Conservation (phyloP, 2,329 filamentous ascomycete genomes). For the Tothia fuscella region DNA sequence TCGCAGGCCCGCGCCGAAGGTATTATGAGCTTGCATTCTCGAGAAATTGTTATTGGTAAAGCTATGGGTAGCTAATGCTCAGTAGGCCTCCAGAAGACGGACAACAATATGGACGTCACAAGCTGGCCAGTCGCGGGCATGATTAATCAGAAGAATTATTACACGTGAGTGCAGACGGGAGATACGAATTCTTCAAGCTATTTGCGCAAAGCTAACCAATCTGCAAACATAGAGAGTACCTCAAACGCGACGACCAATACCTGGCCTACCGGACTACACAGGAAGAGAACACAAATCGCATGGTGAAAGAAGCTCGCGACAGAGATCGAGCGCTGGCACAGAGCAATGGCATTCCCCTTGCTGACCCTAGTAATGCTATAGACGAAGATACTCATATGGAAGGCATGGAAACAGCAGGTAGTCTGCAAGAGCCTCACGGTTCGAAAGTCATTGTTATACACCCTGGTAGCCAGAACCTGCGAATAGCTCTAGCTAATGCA, state of each 20-base stretch:
- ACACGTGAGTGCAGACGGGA: constrained; percentile 73
- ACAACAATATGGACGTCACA: constrained; percentile 95
- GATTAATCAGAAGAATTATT: constrained; percentile 99
- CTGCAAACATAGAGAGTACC: constrained; percentile 59
- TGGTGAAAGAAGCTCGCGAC: constrained; percentile 79
- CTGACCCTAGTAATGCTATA: constrained; percentile 18
- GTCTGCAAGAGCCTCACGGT: constrained; percentile 50
- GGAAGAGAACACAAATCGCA: constrained; percentile 72
- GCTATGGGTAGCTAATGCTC: constrained; percentile 21
- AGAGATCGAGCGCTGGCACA: constrained; percentile 75
- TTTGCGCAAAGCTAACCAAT: constrained; percentile 7
- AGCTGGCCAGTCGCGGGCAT: constrained; percentile 86
- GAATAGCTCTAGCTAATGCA: constrained; percentile 91
- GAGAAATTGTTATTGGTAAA: constrained; percentile 8
- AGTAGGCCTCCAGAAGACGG: constrained; percentile 81
- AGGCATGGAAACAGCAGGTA: constrained; percentile 38
- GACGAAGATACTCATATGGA: constrained; percentile 45
- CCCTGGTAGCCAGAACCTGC: constrained; percentile 85
- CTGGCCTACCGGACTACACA: constrained; percentile 78
- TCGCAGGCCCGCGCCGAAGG: constrained; percentile 50
- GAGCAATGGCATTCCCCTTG: constrained; percentile 33
- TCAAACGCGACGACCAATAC: constrained; percentile 96
- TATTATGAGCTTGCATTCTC: constrained; percentile 16
- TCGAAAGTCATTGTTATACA: constrained; percentile 94
- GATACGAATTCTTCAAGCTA: constrained; percentile 9